Evolutionary conservation across 1,284 basidiomycete genomes (phyloP), one percentile per base, ranked within the genome.

Genomic region (Melampsora occidentalis): DNA sequence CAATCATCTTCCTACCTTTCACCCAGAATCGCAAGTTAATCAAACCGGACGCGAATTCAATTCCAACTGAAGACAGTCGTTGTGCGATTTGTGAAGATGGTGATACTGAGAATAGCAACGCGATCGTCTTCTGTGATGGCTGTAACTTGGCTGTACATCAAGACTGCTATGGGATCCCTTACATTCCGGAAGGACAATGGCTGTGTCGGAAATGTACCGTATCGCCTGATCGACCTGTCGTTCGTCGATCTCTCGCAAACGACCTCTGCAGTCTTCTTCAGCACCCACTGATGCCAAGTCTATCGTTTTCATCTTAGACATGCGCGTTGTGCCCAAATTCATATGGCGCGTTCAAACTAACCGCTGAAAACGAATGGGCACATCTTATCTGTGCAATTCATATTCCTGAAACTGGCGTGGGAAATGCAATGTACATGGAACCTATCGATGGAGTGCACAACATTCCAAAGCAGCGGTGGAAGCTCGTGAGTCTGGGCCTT

Each of bases 111-210:
- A 98, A 98, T 83, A 93, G 91, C 77, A 99, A 99, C 82, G 97
- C 95, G 6, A 99, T 99, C 80, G 96, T 99, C 20, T 99, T 99
- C 82, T 99, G 97, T 83, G 97, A 99, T 82, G 97, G 97, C 0
- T 99, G 97, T 84, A 99, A 99, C 83, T 86, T 99, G 35, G 97
- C 97, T 9, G 96, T 99, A 5, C 97, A 99, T 84, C 97, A 99
- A 87, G 96, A 99, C 83, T 99, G 97, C 82, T 99, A 99, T 83
- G 97, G 97, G 46, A 94, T 99, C 5, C 97, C 97, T 2, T 99
- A 99, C 82, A 98, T 99, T 78, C 97, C 97, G 0, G 97, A 99
- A 84, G 97, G 97, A 0, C 96, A 99, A 84, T 99, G 97, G 97
- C 88, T 99, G 42, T 99, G 97, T 83, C 87, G 97, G 71, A 99